Evolutionary conservation across 495 filamentous ascomycete species (phyloP), one percentile per base, ranked within the genome.

Genomic region (Immersiella caudata): DNA sequence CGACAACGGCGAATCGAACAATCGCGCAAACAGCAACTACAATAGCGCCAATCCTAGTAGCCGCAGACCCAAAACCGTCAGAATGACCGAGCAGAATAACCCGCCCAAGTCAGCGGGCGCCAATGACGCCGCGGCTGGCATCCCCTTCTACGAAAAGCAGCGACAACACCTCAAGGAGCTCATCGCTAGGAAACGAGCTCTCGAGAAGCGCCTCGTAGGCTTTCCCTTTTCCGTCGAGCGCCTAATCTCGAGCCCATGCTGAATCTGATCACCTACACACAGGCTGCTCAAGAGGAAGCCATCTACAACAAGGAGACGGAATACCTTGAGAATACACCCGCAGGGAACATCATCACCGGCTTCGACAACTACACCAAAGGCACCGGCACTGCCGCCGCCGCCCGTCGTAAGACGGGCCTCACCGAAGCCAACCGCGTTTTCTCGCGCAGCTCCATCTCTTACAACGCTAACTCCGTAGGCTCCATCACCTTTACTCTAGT

Each of bases 281-380:
- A 83, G 82, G 64, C 72, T 0, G 50, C 69, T 16, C 62, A 75
- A 51, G 95, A 98, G 83, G 93, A 97, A 58, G 85, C 86, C 72
- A 99, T 99, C 74, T 89, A 82, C 77, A 87, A 90, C 65, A 88
- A 89, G 73, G 95, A 99, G 77, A 87, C 90, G 62, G 85, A 88
- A 18, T 99, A 99, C 79, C 88, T 99, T 52, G 93, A 96, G 78
- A 92, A 93, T 69, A 96, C 93, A 18, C 91, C 90, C 24, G 84
- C 84, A 51, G 95, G 95, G 20, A 99, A 99, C 81, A 98, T 99
- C 74, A 93, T 99, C 79, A 91, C 89, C 68, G 95, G 95, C 50
- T 99, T 98, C 79, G 95, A 99, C 75, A 94, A 91, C 70, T 98
- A 97, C 79, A 94, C 97, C 81, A 99, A 99, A 75, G 93, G 92